Conservation (phyloP, 2,329 filamentous ascomycete species). For the Alternaria sp. region DNA sequence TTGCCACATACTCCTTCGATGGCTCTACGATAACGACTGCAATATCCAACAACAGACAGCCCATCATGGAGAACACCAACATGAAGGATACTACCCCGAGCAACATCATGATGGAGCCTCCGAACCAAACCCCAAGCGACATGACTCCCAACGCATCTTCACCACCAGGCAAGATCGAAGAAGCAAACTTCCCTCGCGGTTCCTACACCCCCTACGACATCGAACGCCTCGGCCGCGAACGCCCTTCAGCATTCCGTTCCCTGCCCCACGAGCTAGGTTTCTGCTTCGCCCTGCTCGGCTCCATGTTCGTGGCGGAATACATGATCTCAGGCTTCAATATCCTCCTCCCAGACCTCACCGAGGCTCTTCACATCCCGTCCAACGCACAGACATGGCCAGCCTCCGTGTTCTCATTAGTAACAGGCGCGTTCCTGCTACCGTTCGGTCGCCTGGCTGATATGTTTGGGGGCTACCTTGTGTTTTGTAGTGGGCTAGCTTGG, state of each 20-base stretch:
- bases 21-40: not conserved
- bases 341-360: conserved; percentile 71
- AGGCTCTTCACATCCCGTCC: conserved; percentile 71
- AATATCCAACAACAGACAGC: not conserved
- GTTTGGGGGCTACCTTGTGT: conserved; percentile 70
- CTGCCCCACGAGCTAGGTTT: conserved; percentile 68
- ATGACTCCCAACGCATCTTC: not conserved
- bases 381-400: conserved; percentile 63
- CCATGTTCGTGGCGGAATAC: conserved; percentile 75
- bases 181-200: conserved; percentile 21
- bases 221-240: conserved; percentile 69
- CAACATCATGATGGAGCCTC: not conserved
- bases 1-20: not conserved
- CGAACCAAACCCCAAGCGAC: not conserved
- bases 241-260: conserved; percentile 65
- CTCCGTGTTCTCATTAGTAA: conserved; percentile 50
- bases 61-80: not conserved
- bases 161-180: conserved; percentile 16
- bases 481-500: conserved; percentile 70
- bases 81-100: not conserved
- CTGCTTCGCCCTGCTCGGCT: conserved; percentile 68
- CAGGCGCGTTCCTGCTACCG: conserved; percentile 48
- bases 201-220: conserved; percentile 52
- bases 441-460: conserved; percentile 68
- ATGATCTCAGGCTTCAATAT: conserved; percentile 79